phyloP scores from a whole-genome alignment of 768 basidiomycete species.

The Tylopilus vinaceipallidus region DNA sequence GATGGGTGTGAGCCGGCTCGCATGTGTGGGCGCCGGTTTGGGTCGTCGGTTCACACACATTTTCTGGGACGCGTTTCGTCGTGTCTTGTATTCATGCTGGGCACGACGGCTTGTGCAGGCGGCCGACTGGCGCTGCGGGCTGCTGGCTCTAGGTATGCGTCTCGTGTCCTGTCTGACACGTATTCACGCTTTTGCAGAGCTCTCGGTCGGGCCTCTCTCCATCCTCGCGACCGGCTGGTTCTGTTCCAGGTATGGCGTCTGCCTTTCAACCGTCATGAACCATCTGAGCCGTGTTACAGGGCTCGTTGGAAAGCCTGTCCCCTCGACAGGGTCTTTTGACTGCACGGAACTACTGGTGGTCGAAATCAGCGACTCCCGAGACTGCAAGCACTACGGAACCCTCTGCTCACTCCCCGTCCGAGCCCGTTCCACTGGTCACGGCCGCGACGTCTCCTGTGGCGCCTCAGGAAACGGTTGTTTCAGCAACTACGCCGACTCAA shows the following conservation, averaged over 20 bases:
- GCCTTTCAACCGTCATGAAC: not conserved
- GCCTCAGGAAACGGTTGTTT: not conserved
- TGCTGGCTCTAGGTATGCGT: constrained; percentile 20
- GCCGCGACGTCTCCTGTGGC: not conserved
- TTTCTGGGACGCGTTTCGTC: constrained; percentile 4
- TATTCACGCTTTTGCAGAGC: constrained; percentile 20
- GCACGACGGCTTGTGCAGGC: constrained; percentile 19
- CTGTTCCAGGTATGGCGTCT: constrained; percentile 20
- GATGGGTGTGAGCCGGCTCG: constrained; percentile 21
- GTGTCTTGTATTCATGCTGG: constrained; percentile 17
- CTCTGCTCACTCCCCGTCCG: constrained; percentile 2
- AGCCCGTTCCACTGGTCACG: constrained; percentile 1
- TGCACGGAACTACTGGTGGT: constrained; percentile 34
- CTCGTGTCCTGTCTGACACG: not conserved
- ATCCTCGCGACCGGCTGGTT: constrained; percentile 9
- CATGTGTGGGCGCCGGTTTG: not conserved
- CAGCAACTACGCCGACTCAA: not conserved
- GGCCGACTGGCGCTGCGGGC: constrained; percentile 25
- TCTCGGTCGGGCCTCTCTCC: constrained; percentile 8
- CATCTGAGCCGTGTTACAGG: constrained; percentile 11
- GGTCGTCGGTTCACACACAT: constrained; percentile 12
- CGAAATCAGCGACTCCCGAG: constrained; percentile 17
- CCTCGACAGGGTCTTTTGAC: constrained; percentile 13
- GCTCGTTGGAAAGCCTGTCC: not conserved
- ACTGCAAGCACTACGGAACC: not conserved